A percentile compares a stretch with the other conserved stretches of the same genome.
Evolutionary conservation across 2,329 filamentous ascomycete species (phyloP).

Genomic region (Nothophoma quercina): DNA sequence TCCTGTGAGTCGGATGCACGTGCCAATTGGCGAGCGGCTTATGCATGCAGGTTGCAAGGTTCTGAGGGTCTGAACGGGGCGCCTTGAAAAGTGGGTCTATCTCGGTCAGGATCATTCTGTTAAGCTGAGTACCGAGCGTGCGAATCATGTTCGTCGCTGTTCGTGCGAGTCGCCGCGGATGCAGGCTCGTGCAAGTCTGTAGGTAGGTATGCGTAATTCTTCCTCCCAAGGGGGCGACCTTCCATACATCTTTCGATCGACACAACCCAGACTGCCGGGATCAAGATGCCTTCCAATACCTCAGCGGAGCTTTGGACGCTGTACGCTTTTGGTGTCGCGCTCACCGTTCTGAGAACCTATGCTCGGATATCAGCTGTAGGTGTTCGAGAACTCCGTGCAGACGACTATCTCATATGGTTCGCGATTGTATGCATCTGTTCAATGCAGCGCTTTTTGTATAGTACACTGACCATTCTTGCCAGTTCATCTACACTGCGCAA

Average conservation of each 20-base stretch:
- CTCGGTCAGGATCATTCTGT: not conserved
- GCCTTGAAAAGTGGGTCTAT: not conserved
- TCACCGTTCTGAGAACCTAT: conserved; percentile 24
- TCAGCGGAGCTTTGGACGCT: conserved; percentile 27
- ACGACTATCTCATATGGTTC: conserved; percentile 31
- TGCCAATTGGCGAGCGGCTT: not conserved
- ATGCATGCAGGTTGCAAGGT: conserved; percentile 7
- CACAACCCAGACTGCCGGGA: not conserved
- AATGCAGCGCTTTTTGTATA: not conserved
- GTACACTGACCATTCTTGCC: not conserved
- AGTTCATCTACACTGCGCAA: conserved; percentile 62
- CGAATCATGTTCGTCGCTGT: not conserved
- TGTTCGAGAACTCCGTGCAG: conserved; percentile 19
- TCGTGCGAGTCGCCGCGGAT: not conserved
- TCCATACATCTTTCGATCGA: not conserved
- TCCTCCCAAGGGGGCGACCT: not conserved
- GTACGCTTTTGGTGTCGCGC: conserved; percentile 20
- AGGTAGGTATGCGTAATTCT: not conserved
- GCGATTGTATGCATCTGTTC: conserved; percentile 17
- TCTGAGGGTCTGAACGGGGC: not conserved
- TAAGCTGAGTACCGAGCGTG: no score
- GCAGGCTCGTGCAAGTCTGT: not conserved
- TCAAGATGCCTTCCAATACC: not conserved
- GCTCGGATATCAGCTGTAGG: conserved; percentile 24
- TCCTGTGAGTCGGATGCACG: not conserved